These are phyloP conservation scores for Pistacia atlantica DNA, from an alignment of 345 rosid genomes.

Conservation along the genomic window DNA sequence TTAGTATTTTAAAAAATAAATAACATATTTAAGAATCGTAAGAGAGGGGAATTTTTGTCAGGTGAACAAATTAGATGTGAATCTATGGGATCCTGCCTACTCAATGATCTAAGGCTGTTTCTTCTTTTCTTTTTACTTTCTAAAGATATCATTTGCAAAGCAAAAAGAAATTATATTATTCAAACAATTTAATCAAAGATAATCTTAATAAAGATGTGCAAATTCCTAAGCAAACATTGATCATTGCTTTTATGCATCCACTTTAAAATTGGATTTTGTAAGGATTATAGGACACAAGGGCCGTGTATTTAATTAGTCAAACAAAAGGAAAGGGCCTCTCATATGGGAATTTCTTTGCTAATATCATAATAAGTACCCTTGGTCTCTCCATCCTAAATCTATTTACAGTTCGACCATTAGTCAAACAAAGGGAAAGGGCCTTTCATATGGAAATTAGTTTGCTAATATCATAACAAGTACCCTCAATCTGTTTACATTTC, in stretches of 20 bases:
- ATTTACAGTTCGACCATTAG: no score
- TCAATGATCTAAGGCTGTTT: not conserved
- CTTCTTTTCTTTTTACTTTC: not conserved
- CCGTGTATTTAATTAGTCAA: not conserved
- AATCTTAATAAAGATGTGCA: not conserved
- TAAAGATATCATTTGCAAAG: no score
- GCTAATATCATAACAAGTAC: no score
- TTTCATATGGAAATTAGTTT: no score
- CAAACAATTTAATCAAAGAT: not conserved
- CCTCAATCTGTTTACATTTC: no score
- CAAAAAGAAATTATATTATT: not conserved
- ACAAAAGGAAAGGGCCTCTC: not conserved
- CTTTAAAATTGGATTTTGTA: not conserved
- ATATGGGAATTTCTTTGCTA: not conserved
- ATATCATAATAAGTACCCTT: not conserved
- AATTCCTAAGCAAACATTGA: slow-evolving; percentile 5
- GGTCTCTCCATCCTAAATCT: no score
- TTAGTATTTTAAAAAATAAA: not conserved
- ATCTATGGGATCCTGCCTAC: not conserved
- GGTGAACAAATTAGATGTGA: not conserved
- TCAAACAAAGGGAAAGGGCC: no score
- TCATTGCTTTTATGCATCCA: not conserved
- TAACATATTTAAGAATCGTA: not conserved
- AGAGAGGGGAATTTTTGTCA: not conserved
- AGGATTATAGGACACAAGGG: not conserved